These are phyloP conservation scores for Dujonia santamariae DNA, from an alignment of 1,139 yeast genomes.

Conservation along the genomic window DNA sequence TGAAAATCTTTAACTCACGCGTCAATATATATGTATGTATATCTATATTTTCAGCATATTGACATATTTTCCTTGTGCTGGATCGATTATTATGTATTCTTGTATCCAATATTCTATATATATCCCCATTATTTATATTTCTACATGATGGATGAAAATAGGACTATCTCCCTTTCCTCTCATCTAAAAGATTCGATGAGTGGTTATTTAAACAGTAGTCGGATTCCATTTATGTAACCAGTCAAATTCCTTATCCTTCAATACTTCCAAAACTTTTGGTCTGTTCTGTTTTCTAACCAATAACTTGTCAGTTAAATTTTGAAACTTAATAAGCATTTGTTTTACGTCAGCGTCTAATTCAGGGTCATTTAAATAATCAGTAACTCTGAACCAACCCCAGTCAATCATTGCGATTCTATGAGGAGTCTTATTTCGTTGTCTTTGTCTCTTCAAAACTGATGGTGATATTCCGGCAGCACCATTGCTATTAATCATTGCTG, in stretches of 20 bases:
- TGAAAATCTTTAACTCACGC: too few relatives aligned
- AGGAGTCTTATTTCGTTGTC: conserved; percentile 62
- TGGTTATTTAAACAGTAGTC: too few relatives aligned
- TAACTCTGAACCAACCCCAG: conserved; percentile 71
- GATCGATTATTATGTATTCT: too few relatives aligned
- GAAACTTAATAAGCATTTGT: conserved; percentile 24
- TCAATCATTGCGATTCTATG: conserved; percentile 90
- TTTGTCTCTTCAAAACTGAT: conserved; percentile 45
- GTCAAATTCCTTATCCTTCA: conserved; percentile 1
- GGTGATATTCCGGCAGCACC: conserved; percentile 36
- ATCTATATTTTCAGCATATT: too few relatives aligned
- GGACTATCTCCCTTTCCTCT: too few relatives aligned
- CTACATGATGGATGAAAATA: too few relatives aligned
- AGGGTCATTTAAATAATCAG: conserved; percentile 11
- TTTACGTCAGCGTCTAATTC: conserved; percentile 17
- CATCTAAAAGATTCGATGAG: too few relatives aligned
- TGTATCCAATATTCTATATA: too few relatives aligned
- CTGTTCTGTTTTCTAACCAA: conserved; percentile 42
- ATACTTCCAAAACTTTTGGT: conserved; percentile 8
- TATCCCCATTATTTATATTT: too few relatives aligned
- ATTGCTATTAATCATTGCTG: conserved; percentile 30
- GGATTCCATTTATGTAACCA: too few relatives aligned
- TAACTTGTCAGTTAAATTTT: conserved; percentile 29
- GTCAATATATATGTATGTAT: too few relatives aligned
- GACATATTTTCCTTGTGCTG: too few relatives aligned